phyloP scores from a whole-genome alignment of 2,329 filamentous ascomycete species.

The Hypomyces perniciosus region DNA sequence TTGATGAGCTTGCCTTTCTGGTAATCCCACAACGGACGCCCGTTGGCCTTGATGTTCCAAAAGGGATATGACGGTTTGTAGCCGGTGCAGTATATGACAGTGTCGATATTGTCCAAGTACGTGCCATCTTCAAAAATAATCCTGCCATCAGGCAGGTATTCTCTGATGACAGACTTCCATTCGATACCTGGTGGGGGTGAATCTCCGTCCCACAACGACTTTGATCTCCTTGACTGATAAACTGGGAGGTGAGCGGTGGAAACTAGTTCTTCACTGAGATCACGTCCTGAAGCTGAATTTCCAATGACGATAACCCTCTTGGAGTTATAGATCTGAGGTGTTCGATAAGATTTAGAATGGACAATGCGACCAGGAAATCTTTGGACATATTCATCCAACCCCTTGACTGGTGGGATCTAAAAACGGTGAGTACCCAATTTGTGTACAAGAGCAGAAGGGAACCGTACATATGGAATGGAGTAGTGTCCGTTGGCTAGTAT shows the following conservation, averaged over 20 bases:
- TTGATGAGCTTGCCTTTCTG: conserved; percentile 34
- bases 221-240: conserved; percentile 45
- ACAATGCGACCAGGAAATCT: conserved; percentile 34
- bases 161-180: conserved; percentile 48
- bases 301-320: conserved; percentile 36
- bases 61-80: conserved; percentile 40
- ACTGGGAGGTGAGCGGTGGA: conserved; percentile 36
- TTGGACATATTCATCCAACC: conserved; percentile 33
- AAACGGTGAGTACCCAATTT: background rate
- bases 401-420: conserved; percentile 41
- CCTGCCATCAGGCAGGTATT: conserved; percentile 36
- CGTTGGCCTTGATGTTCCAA: conserved; percentile 43
- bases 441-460: too few relatives aligned
- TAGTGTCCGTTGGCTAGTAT: conserved; percentile 40
- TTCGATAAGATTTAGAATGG: conserved; percentile 43
- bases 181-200: conserved; percentile 39
- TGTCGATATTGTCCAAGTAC: conserved; percentile 30
- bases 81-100: conserved; percentile 38
- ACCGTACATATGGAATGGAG: conserved; percentile 38
- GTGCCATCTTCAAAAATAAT: conserved; percentile 38
- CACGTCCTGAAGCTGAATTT: conserved; percentile 40
- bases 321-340: conserved; percentile 26
- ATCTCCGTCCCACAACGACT: conserved; percentile 45
- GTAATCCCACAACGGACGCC: conserved; percentile 46
- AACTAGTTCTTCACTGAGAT: conserved; percentile 33